These are phyloP conservation scores for Lepiota subincarnata DNA, from an alignment of 768 basidiomycete species.

Conservation along the genomic window DNA sequence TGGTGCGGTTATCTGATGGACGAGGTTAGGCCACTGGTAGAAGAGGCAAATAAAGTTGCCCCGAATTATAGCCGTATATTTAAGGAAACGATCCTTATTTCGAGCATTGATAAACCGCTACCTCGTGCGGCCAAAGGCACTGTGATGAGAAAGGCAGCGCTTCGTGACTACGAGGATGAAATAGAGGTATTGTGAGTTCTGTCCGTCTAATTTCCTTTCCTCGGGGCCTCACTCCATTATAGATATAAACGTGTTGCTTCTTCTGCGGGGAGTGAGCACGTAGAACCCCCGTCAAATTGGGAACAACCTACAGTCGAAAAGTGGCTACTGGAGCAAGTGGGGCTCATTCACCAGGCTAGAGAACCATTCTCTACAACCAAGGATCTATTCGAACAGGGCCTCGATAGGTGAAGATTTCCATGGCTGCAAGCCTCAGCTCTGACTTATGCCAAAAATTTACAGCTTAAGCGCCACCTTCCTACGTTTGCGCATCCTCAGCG, in stretches of 20 bases:
- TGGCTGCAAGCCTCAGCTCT: not conserved
- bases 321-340: not conserved
- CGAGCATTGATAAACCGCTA: conserved; percentile 34
- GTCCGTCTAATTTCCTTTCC: not conserved
- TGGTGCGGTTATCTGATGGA: not conserved
- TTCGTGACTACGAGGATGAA: conserved; percentile 39
- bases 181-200: conserved; percentile 40
- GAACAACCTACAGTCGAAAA: not conserved
- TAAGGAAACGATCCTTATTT: conserved; percentile 49
- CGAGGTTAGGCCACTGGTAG: conserved; percentile 30
- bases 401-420: conserved; percentile 20
- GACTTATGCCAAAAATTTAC: not conserved
- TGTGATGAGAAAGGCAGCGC: conserved; percentile 38
- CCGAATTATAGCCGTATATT: conserved; percentile 45
- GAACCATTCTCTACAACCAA: conserved; percentile 10
- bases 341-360: not conserved
- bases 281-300: not conserved
- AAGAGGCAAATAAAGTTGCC: conserved; percentile 39
- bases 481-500: conserved; percentile 30
- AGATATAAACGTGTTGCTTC: not conserved
- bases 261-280: not conserved
- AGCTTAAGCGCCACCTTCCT: conserved; percentile 26
- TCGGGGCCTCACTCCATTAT: not conserved
- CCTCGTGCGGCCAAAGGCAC: conserved; percentile 46
- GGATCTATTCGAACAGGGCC: conserved; percentile 27